phyloP scores from a whole-genome alignment of 805 yeast genomes.

The Saturnispora gosingensis region DNA sequence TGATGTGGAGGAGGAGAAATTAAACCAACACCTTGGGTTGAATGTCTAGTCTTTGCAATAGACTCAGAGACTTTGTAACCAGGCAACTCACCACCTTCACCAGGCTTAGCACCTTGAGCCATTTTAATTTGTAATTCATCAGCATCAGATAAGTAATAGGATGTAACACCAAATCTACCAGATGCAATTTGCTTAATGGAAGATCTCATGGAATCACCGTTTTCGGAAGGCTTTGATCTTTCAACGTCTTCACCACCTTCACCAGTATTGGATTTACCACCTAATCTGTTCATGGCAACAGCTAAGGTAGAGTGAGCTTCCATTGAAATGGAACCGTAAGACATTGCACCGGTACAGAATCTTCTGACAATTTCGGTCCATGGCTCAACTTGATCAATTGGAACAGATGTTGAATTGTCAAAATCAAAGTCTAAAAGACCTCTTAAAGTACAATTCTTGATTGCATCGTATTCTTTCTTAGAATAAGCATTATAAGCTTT shows the following conservation, averaged over 20 bases:
- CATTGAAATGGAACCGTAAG: constrained; percentile 97
- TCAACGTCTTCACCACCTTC: constrained; percentile 99
- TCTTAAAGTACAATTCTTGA: constrained; percentile 85
- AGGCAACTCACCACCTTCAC: constrained; percentile 99
- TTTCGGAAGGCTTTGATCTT: constrained; percentile 65
- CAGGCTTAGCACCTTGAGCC: constrained; percentile 99
- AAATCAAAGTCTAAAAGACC: constrained; percentile 90
- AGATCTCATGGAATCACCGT: constrained; percentile 98
- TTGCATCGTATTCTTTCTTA: constrained; percentile 84
- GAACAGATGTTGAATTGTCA: constrained; percentile 62
- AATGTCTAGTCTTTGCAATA: constrained; percentile 92
- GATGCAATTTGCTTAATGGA: constrained; percentile 97
- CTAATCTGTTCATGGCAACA: constrained; percentile 95
- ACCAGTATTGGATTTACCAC: constrained; percentile 97
- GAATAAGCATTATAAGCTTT: constrained; percentile 85
- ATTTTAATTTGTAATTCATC: constrained; percentile 96
- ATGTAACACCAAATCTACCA: constrained; percentile 96
- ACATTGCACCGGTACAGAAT: constrained; percentile 99
- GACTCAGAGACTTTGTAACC: constrained; percentile 83
- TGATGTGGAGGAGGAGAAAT: constrained; percentile 99
- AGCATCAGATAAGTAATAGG: constrained; percentile 88
- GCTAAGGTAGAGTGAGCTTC: constrained; percentile 97
- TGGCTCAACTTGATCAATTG: constrained; percentile 97
- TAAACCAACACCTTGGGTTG: constrained; percentile 93
- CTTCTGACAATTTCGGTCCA: constrained; percentile 98